Percentiles rank a stretch among this genome's conserved stretches.
phyloP scores from a whole-genome alignment of 116 monocot species.

The Papilionanthe hybrid region DNA sequence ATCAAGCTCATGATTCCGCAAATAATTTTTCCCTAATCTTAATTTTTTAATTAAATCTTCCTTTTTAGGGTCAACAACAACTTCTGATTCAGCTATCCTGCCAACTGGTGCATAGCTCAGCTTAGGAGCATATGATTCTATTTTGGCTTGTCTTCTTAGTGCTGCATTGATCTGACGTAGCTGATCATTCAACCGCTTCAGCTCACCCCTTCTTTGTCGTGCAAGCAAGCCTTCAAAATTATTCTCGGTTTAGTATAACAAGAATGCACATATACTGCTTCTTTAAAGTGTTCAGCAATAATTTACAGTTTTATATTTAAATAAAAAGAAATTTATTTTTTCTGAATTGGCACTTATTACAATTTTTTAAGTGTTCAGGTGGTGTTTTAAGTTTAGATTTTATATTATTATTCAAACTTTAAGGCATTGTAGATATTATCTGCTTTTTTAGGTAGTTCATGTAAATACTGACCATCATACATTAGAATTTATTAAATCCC shows the following conservation, averaged over 20 bases:
- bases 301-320: no score
- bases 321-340: no score
- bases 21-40: slow-evolving; percentile 70
- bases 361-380: no score
- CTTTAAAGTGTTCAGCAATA: background rate
- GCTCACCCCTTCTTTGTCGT: slow-evolving; percentile 79
- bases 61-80: slow-evolving; percentile 88
- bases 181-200: slow-evolving; percentile 75
- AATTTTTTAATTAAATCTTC: slow-evolving; percentile 55
- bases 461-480: no score
- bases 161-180: slow-evolving; percentile 93
- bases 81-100: slow-evolving; percentile 57
- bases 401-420: no score
- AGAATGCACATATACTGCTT: background rate
- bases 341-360: no score
- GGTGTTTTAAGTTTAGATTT: no score
- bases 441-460: no score
- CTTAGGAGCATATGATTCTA: slow-evolving; percentile 89
- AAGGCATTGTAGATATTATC: no score
- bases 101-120: slow-evolving; percentile 90
- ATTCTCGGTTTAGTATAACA: background rate
- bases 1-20: slow-evolving; percentile 72
- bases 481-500: no score
- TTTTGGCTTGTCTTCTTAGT: slow-evolving; percentile 89
- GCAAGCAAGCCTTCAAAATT: slow-evolving; percentile 74